Base-by-base conservation (phyloP, 441 rosid species). In the California macrophylla region DNA sequence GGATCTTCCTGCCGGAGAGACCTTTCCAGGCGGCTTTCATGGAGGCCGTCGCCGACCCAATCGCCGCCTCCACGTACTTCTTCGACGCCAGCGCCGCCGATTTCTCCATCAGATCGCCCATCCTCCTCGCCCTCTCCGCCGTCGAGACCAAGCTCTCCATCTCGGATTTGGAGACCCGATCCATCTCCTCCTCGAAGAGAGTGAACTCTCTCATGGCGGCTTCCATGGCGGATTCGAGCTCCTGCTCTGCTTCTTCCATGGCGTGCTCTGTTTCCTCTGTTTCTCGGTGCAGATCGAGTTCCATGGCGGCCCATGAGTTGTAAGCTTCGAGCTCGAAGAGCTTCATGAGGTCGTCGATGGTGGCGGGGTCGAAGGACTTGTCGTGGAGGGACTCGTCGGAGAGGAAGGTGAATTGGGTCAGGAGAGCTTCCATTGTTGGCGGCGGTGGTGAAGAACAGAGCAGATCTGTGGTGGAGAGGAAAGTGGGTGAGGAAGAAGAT, bases 301-400 rank as follows among this genome's bases (percentile, higher is more conserved):
- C 96, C 72, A 83, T 66, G 0, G 89, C 89, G 0, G 94, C 94
- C 97, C 98, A 93, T 15, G 91, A 80, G 20, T 72, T 89, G 90
- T 87, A 89, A 2, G 96, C 91, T 61, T 93, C 98, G 18, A 91
- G 9, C 82, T 93, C 96, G 69, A 93, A 93, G 16, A 93, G 86
- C 64, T 84, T 87, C 88, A 88, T 81, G 32, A 91, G 87, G 79
- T 86, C 91, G 63, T 91, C 94, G 32, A 87, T 88, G 10, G 83
- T 61, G 56, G 85, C 74, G 1, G 98, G 97, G 47, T 93, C 93
- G 75, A 91, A 93, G 73, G 66, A 67, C 80, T 83, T 91, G 85
- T 93, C 94, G 26, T 71, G 73, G 25, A 85, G 79, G 20, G 97
- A 83, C 72, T 83, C 87, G 75, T 86, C 83, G 71, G 96, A 88